phyloP scores from a whole-genome alignment of 768 basidiomycete genomes.

The Chalciporus piperatus region DNA sequence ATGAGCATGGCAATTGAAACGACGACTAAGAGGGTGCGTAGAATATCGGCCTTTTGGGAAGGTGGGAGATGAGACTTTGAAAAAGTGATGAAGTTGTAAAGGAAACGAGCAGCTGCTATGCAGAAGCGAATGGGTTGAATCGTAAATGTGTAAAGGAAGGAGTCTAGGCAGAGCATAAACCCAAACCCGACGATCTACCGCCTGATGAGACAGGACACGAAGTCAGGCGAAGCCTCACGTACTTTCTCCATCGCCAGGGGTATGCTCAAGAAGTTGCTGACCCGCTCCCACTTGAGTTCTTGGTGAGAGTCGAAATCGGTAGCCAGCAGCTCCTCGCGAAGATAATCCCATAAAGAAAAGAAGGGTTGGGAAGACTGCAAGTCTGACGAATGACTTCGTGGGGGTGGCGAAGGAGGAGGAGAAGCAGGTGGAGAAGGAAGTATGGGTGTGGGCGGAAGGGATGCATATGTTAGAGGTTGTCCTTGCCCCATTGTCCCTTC shows the following conservation, averaged over 20 bases:
- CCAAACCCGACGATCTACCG: slow-evolving; percentile 87
- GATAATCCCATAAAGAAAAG: slow-evolving; percentile 90
- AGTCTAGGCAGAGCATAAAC: slow-evolving; percentile 90
- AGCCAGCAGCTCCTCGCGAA: slow-evolving; percentile 81
- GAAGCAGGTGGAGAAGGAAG: slow-evolving; percentile 40
- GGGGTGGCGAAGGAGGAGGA: slow-evolving; percentile 29
- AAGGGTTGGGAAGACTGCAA: slow-evolving; percentile 38
- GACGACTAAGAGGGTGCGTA: slow-evolving; percentile 75
- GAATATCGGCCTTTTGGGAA: slow-evolving; percentile 89
- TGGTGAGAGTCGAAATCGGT: slow-evolving; percentile 96
- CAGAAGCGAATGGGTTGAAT: slow-evolving; percentile 88
- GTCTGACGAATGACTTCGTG: slow-evolving; percentile 13
- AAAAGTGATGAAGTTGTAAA: slow-evolving; percentile 47
- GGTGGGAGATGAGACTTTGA: slow-evolving; percentile 64
- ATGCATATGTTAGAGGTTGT: slow-evolving; percentile 59
- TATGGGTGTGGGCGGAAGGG: slow-evolving; percentile 73
- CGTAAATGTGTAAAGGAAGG: slow-evolving; percentile 97
- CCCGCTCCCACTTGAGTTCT: slow-evolving; percentile 92
- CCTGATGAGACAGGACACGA: slow-evolving; percentile 4
- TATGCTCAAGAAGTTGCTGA: slow-evolving; percentile 92
- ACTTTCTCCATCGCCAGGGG: slow-evolving; percentile 95
- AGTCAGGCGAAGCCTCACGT: slow-evolving; percentile 7
- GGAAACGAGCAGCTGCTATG: slow-evolving; percentile 58
- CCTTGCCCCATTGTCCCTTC: slow-evolving; percentile 11
- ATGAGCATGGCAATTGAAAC: slow-evolving; percentile 72